Evolutionary conservation across 345 rosid genomes (phyloP).

Genomic region (Orychophragmus violaceus): DNA sequence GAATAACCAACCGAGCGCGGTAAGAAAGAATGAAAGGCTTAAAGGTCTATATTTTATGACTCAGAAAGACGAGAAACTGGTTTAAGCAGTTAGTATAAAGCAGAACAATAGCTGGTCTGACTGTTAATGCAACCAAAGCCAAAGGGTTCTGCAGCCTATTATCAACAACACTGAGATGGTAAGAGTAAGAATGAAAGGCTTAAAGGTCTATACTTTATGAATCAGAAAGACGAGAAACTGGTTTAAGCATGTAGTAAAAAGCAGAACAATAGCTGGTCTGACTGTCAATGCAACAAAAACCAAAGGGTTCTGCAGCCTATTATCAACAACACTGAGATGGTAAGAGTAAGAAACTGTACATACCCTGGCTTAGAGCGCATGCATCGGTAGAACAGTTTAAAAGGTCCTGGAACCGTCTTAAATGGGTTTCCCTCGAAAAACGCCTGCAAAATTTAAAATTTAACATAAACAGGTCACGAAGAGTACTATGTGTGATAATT

Average conservation of each 20-base stretch:
- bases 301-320: not conserved
- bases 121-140: not conserved
- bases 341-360: conserved; percentile 11
- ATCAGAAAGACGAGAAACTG: not conserved
- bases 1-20: no score
- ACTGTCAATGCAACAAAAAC: not conserved
- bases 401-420: conserved; percentile 96
- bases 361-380: conserved; percentile 99
- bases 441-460: conserved; percentile 46
- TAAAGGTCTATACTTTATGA: not conserved
- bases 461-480: not conserved
- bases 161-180: not conserved
- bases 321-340: not conserved
- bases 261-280: not conserved
- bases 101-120: not conserved
- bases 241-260: not conserved
- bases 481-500: not conserved
- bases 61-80: not conserved
- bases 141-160: not conserved
- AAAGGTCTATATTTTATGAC: not conserved
- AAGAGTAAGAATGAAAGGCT: not conserved
- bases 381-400: conserved; percentile 85
- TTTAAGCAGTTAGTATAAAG: not conserved
- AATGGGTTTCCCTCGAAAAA: conserved; percentile 96
- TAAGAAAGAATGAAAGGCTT: not conserved